These are phyloP conservation scores for Exserohilum turcica DNA, from an alignment of 2,329 filamentous ascomycete genomes.

Conservation along the genomic window DNA sequence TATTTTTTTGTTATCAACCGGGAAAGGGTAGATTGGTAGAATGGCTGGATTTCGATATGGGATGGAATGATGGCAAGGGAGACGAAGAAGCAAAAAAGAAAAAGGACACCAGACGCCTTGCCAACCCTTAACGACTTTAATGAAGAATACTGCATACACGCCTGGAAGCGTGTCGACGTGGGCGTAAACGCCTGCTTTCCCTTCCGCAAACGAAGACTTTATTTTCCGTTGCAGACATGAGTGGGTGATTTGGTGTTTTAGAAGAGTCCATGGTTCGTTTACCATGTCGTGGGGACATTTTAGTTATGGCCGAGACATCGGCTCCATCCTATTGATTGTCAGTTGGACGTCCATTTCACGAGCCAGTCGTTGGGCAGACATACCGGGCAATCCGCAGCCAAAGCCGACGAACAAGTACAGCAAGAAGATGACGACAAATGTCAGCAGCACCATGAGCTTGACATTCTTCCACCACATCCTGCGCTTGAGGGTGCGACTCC, in stretches of 20 bases:
- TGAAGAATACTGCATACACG: conserved; percentile 3
- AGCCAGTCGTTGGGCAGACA: conserved; percentile 7
- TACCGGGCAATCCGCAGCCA: conserved; percentile 70
- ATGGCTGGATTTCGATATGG: conserved; percentile 3
- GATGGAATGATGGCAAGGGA: neutral
- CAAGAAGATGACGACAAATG: conserved; percentile 73
- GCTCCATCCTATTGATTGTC: conserved; percentile 42
- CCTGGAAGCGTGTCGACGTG: neutral
- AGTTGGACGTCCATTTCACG: conserved; percentile 11
- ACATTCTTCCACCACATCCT: conserved; percentile 99
- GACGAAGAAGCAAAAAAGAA: neutral
- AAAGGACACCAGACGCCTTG: conserved; percentile 13
- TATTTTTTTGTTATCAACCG: too few relatives aligned
- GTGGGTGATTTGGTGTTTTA: neutral
- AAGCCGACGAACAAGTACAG: conserved; percentile 74
- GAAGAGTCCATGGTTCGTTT: neutral
- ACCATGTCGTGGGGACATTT: neutral
- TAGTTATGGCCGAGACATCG: conserved; percentile 41
- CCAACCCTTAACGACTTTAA: conserved; percentile 11
- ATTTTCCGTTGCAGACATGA: neutral
- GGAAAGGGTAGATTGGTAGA: conserved; percentile 3
- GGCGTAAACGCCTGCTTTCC: neutral
- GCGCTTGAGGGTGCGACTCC: conserved; percentile 83
- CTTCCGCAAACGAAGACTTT: neutral
- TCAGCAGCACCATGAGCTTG: conserved; percentile 83